phyloP scores from a whole-genome alignment of 371 early-diverging fungal genomes.

The Mortierella sp. region DNA sequence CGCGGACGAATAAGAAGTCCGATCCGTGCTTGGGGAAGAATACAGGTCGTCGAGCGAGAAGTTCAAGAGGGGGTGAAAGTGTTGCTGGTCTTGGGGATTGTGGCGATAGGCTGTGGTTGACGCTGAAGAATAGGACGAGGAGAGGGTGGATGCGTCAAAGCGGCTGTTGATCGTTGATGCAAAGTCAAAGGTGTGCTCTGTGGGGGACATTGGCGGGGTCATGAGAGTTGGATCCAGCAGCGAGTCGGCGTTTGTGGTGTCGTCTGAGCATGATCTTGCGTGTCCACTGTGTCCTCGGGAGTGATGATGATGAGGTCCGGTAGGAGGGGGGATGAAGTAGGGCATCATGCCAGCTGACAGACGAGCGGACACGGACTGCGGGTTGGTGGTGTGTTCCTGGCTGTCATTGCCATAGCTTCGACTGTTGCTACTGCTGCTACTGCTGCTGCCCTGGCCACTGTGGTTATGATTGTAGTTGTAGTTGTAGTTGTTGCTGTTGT shows the following conservation, averaged over 20 bases:
- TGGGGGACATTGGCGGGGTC: slow-evolving; percentile 58
- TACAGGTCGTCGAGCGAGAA: slow-evolving; percentile 9
- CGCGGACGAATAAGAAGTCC: background rate
- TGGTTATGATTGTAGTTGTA: background rate
- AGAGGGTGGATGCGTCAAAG: slow-evolving; percentile 13
- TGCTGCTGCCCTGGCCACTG: background rate
- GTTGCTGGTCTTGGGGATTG: background rate
- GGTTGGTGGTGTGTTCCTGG: slow-evolving; percentile 23
- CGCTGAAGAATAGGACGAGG: background rate
- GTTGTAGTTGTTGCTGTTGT: background rate
- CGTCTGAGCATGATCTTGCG: slow-evolving; percentile 1
- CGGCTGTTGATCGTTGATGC: slow-evolving; percentile 33
- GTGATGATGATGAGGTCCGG: slow-evolving; percentile 13
- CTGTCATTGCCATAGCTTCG: background rate
- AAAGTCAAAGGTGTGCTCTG: slow-evolving; percentile 37
- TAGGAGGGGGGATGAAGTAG: slow-evolving; percentile 45
- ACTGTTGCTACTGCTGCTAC: slow-evolving; percentile 9
- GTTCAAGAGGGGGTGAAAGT: slow-evolving; percentile 6
- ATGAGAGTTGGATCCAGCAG: slow-evolving; percentile 39
- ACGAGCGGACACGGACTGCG: slow-evolving; percentile 37
- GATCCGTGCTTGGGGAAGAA: slow-evolving; percentile 11
- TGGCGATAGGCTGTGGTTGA: background rate
- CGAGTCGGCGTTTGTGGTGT: background rate
- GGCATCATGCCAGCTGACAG: slow-evolving; percentile 43
- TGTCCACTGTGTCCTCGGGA: background rate